Conservation (phyloP, 148 eudicot genomes). For the Camellia sinensis region DNA sequence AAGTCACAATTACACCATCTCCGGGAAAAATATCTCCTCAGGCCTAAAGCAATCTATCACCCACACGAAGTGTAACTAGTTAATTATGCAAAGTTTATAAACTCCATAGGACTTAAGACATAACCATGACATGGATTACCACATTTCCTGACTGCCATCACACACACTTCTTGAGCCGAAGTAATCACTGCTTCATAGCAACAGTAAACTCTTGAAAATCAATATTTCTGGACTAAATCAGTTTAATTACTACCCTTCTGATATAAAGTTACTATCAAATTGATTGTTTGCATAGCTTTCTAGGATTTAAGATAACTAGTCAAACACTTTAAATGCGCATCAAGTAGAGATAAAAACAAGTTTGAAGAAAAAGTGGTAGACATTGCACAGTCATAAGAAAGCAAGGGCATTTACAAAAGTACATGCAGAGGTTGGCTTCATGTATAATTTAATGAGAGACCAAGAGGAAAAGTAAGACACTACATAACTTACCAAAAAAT, state of each 20-base stretch:
- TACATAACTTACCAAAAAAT: background rate
- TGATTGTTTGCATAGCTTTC: background rate
- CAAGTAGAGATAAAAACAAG: background rate
- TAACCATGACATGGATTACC: background rate
- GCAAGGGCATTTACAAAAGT: background rate
- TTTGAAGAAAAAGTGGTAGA: background rate
- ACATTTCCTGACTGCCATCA: background rate
- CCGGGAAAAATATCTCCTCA: background rate
- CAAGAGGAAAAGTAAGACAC: background rate
- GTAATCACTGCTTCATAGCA: background rate
- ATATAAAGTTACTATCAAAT: background rate
- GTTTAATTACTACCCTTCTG: background rate
- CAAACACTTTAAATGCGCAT: slow-evolving; percentile 1
- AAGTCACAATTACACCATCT: background rate
- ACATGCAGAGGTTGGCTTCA: background rate
- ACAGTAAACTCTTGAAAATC: background rate
- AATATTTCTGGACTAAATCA: background rate
- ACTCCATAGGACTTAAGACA: background rate
- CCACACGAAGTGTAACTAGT: background rate
- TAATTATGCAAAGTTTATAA: background rate
- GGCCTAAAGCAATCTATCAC: background rate
- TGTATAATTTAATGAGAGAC: background rate
- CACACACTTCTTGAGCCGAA: background rate
- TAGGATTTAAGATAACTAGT: background rate
- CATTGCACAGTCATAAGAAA: background rate